A percentile compares a stretch with the other conserved stretches of the same genome.
These are phyloP conservation scores for Mortierella sp. DNA, from an alignment of 371 early-diverging fungal species.

Conservation along the genomic window DNA sequence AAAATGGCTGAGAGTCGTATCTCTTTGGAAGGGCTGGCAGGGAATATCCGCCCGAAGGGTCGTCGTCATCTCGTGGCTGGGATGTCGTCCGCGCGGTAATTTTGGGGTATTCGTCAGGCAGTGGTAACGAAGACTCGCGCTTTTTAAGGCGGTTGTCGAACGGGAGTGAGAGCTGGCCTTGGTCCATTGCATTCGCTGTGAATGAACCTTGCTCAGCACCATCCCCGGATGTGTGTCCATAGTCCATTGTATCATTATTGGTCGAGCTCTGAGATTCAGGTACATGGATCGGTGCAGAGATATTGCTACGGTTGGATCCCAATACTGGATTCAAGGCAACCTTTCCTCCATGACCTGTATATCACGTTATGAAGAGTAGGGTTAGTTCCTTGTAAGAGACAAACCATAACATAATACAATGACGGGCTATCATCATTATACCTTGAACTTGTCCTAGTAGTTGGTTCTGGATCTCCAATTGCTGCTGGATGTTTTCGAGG, in stretches of 20 bases:
- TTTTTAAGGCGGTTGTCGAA: conserved; percentile 26
- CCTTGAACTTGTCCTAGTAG: conserved; percentile 48
- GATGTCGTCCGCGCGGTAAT: conserved; percentile 42
- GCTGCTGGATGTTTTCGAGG: conserved; percentile 46
- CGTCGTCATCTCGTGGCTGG: conserved; percentile 40
- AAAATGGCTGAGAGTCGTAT: conserved; percentile 23
- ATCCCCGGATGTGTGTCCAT: conserved; percentile 13
- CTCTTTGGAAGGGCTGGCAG: conserved; percentile 23
- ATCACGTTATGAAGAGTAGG: background rate
- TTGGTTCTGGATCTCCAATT: conserved; percentile 43
- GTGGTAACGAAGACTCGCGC: conserved; percentile 33
- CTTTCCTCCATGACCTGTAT: conserved; percentile 18
- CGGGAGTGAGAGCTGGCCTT: conserved; percentile 33
- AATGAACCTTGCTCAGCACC: conserved; percentile 8
- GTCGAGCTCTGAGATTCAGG: conserved; percentile 1
- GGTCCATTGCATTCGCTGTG: conserved; percentile 14
- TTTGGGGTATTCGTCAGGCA: conserved; percentile 42
- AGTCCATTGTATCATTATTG: background rate
- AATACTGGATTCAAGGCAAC: conserved; percentile 18
- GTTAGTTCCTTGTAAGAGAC: background rate
- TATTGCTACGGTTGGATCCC: conserved; percentile 8
- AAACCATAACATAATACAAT: too few species aligned
- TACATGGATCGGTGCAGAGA: conserved; percentile 9
- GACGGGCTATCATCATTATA: background rate
- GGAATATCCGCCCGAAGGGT: conserved; percentile 15